A percentile compares a stretch with the other conserved stretches of the same genome.
Conservation (phyloP, 2,329 filamentous ascomycete species). For the Aspergillus thermomutatus region DNA sequence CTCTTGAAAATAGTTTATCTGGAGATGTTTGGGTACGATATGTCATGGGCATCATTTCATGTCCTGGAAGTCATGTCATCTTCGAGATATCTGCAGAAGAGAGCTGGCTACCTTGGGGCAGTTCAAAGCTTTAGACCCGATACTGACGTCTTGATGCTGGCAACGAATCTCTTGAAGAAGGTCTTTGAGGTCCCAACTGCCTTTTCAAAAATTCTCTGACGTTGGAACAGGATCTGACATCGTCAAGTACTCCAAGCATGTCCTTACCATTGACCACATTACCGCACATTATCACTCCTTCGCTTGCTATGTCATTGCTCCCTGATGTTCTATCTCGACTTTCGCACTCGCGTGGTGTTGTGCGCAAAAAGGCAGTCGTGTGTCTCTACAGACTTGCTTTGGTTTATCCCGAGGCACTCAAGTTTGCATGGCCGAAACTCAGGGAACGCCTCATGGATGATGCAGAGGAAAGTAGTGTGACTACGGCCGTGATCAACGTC, state of each 20-base stretch:
- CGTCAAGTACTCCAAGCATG: slow-evolving; percentile 69
- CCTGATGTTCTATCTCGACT: slow-evolving; percentile 82
- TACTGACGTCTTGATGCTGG: slow-evolving; percentile 95
- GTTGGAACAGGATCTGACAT: slow-evolving; percentile 53
- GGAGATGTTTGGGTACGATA: slow-evolving; percentile 98
- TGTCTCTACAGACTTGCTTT: slow-evolving; percentile 89
- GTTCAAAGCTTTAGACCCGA: slow-evolving; percentile 95
- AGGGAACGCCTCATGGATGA: slow-evolving; percentile 91
- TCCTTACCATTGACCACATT: slow-evolving; percentile 82
- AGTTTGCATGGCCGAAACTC: slow-evolving; percentile 94
- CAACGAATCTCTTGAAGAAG: slow-evolving; percentile 96
- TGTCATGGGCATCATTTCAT: slow-evolving; percentile 99
- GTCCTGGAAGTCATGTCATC: slow-evolving; percentile 99
- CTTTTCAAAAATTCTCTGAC: slow-evolving; percentile 11
- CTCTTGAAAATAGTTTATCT: slow-evolving; percentile 94
- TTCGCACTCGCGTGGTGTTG: slow-evolving; percentile 76
- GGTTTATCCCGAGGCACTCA: slow-evolving; percentile 92
- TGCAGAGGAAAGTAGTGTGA: slow-evolving; percentile 86
- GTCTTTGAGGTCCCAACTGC: slow-evolving; percentile 36
- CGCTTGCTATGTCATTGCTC: slow-evolving; percentile 83
- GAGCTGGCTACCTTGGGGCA: slow-evolving; percentile 89
- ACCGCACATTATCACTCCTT: slow-evolving; percentile 92
- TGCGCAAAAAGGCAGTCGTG: slow-evolving; percentile 94
- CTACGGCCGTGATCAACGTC: slow-evolving; percentile 93
- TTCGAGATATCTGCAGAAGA: slow-evolving; percentile 88